Evolutionary conservation across 257 asterid species (phyloP), one percentile per base, ranked within the genome.

Genomic region (Ophiorrhiza pumila): DNA sequence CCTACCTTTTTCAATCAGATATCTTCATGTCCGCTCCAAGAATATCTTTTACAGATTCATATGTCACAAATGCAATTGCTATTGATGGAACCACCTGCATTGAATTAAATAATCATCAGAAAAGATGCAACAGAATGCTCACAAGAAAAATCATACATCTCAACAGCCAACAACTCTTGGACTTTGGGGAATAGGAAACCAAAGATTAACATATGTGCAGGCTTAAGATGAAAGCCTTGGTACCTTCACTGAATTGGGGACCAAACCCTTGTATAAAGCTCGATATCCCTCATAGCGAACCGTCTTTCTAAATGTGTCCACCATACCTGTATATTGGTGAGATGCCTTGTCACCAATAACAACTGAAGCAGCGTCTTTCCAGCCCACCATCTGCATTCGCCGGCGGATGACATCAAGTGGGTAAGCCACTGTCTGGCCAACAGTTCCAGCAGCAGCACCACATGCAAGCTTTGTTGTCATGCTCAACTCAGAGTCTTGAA

Each of bases 351-450:
- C 95, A 67, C 97, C 97, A 41, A 85, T 76, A 65, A 90, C 88
- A 32, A 93, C 66, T 56, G 95, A 85, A 79, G 93, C 63, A 73
- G 96, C 97, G 65, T 89, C 82, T 71, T 75, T 91, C 98, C 98
- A 91, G 60, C 97, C 98, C 60, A 85, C 97, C 98, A 93, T 93
- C 83, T 93, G 98, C 98, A 93, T 93, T 85, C 98, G 86, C 74
- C 98, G 78, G 68, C 97, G 98, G 74, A 93, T 85, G 65, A 93
- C 97, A 65, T 93, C 98, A 52, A 93, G 98, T 23, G 98, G 98
- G 83, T 90, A 93, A 15, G 98, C 97, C 80, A 93, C 87, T 62
- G 97, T 91, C 81, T 93, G 98, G 45, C 98, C 98, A 69, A 91
- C 84, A 42, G 97, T 91, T 68, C 98, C 98, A 69, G 97, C 98